Conservation (phyloP, 768 basidiomycete genomes). For the Strobilomyces echinocephalus region DNA sequence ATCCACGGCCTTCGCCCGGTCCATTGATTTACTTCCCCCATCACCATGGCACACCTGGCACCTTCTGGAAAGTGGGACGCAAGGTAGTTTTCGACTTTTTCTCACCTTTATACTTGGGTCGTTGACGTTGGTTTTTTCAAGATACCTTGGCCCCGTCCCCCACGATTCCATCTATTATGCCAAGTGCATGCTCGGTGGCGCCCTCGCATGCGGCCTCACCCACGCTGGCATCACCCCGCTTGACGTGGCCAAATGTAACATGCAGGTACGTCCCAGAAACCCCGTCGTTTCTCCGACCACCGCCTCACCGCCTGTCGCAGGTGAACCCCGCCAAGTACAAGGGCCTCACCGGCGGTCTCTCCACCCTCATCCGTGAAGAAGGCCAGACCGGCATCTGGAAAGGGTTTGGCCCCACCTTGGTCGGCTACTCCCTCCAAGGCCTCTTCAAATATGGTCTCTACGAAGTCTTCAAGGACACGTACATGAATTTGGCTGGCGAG, state of each 20-base stretch:
- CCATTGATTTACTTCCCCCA: background rate
- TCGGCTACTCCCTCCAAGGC: slow-evolving; percentile 94
- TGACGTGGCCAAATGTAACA: slow-evolving; percentile 88
- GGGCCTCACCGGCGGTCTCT: slow-evolving; percentile 57
- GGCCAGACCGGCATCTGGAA: slow-evolving; percentile 88
- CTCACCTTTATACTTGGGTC: slow-evolving; percentile 7
- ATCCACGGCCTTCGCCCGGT: slow-evolving; percentile 15
- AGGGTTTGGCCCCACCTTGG: slow-evolving; percentile 87
- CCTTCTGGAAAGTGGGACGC: slow-evolving; percentile 17
- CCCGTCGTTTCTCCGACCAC: too few relatives aligned
- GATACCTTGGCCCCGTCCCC: slow-evolving; percentile 66
- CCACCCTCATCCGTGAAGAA: slow-evolving; percentile 70
- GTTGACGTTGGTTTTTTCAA: slow-evolving; percentile 41
- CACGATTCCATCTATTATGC: slow-evolving; percentile 74
- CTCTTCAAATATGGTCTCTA: slow-evolving; percentile 99
- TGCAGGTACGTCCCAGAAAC: slow-evolving; percentile 44
- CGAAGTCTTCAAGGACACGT: slow-evolving; percentile 91
- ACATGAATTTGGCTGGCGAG: slow-evolving; percentile 87
- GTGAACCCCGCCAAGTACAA: slow-evolving; percentile 74
- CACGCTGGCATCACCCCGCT: slow-evolving; percentile 85
- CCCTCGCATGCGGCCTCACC: slow-evolving; percentile 81
- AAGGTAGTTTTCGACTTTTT: slow-evolving; percentile 9
- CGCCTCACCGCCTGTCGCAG: slow-evolving; percentile 32
- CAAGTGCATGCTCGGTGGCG: slow-evolving; percentile 86
- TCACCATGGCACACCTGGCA: slow-evolving; percentile 13